Evolutionary conservation across 306 rosid species (phyloP).

Genomic region (Luffa aegyptiaca): DNA sequence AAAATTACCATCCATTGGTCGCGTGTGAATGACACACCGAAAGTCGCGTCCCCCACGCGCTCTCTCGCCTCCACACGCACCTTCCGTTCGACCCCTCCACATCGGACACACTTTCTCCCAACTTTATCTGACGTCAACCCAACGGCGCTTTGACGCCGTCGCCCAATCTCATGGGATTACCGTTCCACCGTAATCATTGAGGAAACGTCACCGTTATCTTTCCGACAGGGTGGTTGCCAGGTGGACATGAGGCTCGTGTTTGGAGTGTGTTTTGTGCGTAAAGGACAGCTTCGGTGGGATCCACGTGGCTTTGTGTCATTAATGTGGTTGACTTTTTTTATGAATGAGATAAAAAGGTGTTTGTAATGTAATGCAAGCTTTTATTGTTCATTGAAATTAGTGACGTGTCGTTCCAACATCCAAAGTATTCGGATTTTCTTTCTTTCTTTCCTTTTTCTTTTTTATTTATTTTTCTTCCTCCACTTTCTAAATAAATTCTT

Average conservation of each 20-base stretch:
- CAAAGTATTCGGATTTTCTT: not conserved
- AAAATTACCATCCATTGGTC: not conserved
- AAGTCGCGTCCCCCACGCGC: not conserved
- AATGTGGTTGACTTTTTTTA: not conserved
- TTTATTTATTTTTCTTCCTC: not conserved
- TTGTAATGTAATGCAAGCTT: not conserved
- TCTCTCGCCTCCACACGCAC: not conserved
- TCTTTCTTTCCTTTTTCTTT: not conserved
- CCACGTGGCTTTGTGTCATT: not conserved
- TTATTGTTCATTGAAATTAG: not conserved
- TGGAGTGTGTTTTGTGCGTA: not conserved
- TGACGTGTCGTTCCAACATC: not conserved
- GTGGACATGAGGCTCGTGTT: not conserved
- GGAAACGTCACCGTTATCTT: not conserved
- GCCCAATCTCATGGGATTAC: no score
- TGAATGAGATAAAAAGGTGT: not conserved
- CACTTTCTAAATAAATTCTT: not conserved
- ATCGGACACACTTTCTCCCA: no score
- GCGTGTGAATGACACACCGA: not conserved
- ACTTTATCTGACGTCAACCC: not conserved
- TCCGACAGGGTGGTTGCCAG: not conserved
- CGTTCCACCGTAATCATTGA: not conserved
- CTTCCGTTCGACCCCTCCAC: not conserved
- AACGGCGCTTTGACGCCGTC: not conserved
- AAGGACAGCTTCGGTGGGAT: not conserved